These are phyloP conservation scores for Ajuga reptans DNA, from an alignment of 305 asterid genomes.

Conservation along the genomic window DNA sequence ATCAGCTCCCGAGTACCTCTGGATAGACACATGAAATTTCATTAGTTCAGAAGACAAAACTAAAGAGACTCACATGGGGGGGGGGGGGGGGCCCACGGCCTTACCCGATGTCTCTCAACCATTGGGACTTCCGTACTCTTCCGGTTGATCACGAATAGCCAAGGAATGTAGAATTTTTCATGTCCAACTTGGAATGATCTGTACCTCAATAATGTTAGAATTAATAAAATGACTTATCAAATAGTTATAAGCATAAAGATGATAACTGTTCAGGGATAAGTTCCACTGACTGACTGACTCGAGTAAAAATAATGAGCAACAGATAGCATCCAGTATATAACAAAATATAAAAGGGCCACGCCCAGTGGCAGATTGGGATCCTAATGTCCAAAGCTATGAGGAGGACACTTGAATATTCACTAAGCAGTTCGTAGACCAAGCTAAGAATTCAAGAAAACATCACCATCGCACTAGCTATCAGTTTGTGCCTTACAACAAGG, in stretches of 20 bases:
- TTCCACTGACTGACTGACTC: not conserved
- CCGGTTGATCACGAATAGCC: conserved; percentile 83
- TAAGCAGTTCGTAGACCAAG: not conserved
- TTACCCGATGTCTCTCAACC: conserved; percentile 84
- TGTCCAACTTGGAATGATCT: conserved; percentile 94
- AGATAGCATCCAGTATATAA: not conserved
- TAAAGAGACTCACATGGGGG: too few relatives aligned
- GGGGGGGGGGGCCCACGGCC: too few relatives aligned
- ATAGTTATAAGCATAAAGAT: not conserved
- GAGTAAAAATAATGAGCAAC: not conserved
- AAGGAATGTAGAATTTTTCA: conserved; percentile 75
- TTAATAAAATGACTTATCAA: conserved; percentile 4
- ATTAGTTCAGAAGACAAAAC: conserved; percentile 18
- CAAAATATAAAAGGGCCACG: not conserved
- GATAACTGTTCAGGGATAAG: not conserved
- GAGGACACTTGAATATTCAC: not conserved
- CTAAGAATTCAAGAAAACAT: not conserved
- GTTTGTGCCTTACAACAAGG: not conserved
- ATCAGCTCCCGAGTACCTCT: conserved; percentile 86
- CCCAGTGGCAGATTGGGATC: not conserved
- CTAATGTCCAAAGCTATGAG: conserved; percentile 1
- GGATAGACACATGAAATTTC: conserved; percentile 24
- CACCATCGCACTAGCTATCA: not conserved
- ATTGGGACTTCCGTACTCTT: conserved; percentile 86
- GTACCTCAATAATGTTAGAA: conserved; percentile 29